A percentile compares a stretch with the other conserved stretches of the same genome.
phyloP scores from a whole-genome alignment of 495 filamentous ascomycete genomes.

The Rhizodiscina lignyota region DNA sequence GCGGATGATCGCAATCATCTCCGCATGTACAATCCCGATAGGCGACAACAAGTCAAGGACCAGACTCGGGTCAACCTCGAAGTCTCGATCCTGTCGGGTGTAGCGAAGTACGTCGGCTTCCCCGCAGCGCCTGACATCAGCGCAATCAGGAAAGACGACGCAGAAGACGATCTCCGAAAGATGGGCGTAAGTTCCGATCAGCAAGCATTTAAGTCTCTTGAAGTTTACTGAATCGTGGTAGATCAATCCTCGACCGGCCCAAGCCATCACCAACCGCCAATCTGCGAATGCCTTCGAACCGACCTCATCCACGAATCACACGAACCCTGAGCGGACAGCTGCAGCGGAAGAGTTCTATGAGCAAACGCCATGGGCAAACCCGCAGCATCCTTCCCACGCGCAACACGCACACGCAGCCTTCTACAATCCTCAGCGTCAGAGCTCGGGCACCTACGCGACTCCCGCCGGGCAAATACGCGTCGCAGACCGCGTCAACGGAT shows the following conservation, averaged over 20 bases:
- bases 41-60: constrained; percentile 54
- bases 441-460: too few species aligned
- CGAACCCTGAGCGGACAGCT: too few species aligned
- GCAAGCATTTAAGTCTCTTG: neutral
- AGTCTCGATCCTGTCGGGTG: constrained; percentile 73
- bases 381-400: constrained; percentile 62
- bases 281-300: neutral
- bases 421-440: neutral
- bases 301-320: constrained; percentile 7
- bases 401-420: constrained; percentile 1
- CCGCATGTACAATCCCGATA: constrained; percentile 43
- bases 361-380: constrained; percentile 75
- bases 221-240: constrained; percentile 1
- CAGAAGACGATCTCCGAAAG: constrained; percentile 68
- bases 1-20: constrained; percentile 60
- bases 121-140: constrained; percentile 78
- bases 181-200: constrained; percentile 58
- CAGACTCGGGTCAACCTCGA: constrained; percentile 86
- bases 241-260: constrained; percentile 10
- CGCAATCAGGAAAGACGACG: constrained; percentile 46
- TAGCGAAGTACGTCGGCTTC: constrained; percentile 89
- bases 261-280: neutral
- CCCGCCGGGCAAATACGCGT: too few species aligned
- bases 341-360: constrained; percentile 74
- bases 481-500: too few species aligned